phyloP scores from a whole-genome alignment of 2,329 filamentous ascomycete genomes.

The Xylariaceae sp. region DNA sequence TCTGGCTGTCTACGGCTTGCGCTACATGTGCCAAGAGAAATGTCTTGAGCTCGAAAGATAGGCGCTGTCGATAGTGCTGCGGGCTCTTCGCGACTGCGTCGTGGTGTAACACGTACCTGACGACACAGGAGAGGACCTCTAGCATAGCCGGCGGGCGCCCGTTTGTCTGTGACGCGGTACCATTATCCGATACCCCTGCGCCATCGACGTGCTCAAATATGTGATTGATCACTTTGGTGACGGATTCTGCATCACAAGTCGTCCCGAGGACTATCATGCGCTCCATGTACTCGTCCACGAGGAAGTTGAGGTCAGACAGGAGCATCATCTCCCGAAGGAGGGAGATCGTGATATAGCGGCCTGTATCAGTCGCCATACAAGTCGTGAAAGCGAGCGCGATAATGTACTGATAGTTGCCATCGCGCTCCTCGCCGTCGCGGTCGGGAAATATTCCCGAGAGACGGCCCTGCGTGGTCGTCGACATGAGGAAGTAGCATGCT shows the following conservation, averaged over 20 bases:
- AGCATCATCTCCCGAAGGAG: constrained; percentile 15
- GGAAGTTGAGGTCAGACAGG: constrained; percentile 13
- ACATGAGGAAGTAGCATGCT: neutral
- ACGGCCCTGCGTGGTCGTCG: neutral
- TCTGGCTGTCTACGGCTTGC: constrained; percentile 6
- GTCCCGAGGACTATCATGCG: neutral
- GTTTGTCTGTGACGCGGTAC: neutral
- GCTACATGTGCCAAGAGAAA: constrained; percentile 1
- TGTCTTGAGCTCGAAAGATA: constrained; percentile 9
- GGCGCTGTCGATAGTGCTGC: neutral
- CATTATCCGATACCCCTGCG: neutral
- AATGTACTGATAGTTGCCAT: neutral
- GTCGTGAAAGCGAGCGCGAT: neutral
- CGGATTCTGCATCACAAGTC: neutral
- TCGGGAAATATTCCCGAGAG: neutral
- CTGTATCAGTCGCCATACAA: neutral
- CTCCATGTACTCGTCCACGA: constrained; percentile 18
- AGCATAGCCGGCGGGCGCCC: neutral
- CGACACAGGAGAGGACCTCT: neutral
- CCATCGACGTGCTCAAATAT: neutral
- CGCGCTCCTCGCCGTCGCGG: neutral
- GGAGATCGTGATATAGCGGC: neutral
- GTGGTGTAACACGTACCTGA: constrained; percentile 1
- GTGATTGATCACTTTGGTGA: neutral
- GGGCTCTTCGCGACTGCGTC: neutral